phyloP scores from a whole-genome alignment of 345 rosid genomes.

The Rubroshorea leprosula region DNA sequence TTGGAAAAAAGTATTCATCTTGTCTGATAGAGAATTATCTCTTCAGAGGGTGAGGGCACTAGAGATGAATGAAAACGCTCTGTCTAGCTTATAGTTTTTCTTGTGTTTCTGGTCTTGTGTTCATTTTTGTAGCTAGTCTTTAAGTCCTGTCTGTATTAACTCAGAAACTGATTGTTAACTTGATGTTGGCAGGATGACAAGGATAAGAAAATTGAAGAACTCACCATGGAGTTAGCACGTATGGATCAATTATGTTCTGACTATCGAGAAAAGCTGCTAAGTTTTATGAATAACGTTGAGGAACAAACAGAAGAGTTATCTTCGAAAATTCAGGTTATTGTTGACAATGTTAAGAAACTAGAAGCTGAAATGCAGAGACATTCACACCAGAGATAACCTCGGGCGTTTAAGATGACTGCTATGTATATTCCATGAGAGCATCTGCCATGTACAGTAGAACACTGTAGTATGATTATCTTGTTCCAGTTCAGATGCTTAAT shows the following conservation, averaged over 20 bases:
- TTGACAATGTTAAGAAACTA: constrained; percentile 46
- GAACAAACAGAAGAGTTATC: constrained; percentile 56
- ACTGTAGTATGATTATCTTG: not conserved
- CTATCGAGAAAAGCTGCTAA: constrained; percentile 45
- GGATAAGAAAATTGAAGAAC: constrained; percentile 63
- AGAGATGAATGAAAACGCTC: too few relatives aligned
- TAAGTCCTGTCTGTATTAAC: too few relatives aligned
- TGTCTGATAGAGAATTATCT: too few relatives aligned
- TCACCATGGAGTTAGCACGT: constrained; percentile 42
- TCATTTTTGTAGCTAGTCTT: too few relatives aligned
- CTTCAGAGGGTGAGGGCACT: too few relatives aligned
- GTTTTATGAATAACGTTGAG: constrained; percentile 51
- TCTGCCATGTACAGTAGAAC: constrained; percentile 1
- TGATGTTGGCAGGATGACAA: constrained; percentile 51
- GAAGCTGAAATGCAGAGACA: constrained; percentile 43
- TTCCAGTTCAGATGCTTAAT: not conserved
- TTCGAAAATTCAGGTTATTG: constrained; percentile 44
- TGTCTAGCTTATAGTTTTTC: too few relatives aligned
- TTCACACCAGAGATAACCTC: constrained; percentile 27
- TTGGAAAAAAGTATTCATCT: too few relatives aligned
- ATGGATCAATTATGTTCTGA: constrained; percentile 48
- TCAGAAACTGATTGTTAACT: constrained; percentile 1
- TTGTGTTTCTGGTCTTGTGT: too few relatives aligned
- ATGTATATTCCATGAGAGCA: constrained; percentile 11
- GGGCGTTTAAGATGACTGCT: not conserved